A percentile compares a stretch with the other conserved stretches of the same genome.
Evolutionary conservation across 1,139 yeast species (phyloP).

Genomic region (Debaryomyces udenii): DNA sequence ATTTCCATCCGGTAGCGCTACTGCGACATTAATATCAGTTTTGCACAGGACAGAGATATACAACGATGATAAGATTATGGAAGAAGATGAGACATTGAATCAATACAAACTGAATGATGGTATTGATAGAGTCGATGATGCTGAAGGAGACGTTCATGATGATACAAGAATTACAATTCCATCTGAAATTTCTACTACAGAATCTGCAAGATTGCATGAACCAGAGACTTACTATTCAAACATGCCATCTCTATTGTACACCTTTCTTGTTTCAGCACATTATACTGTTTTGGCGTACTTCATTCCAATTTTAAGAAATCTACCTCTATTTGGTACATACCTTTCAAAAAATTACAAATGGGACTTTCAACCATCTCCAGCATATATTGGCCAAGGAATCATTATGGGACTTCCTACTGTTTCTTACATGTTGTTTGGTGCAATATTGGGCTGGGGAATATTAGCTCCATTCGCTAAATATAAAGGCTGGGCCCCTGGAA

Average conservation of each 20-base stretch:
- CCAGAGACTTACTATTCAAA: conserved; percentile 50
- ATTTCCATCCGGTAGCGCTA: conserved; percentile 95
- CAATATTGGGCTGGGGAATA: conserved; percentile 88
- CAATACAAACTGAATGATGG: neutral
- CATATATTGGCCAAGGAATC: conserved; percentile 95
- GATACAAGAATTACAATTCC: conserved; percentile 1
- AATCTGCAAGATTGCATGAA: conserved; percentile 19
- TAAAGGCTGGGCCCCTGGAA: conserved; percentile 87
- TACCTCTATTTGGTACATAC: conserved; percentile 75
- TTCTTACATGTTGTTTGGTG: conserved; percentile 87
- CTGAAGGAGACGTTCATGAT: neutral
- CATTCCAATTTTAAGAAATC: conserved; percentile 62
- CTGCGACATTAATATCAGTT: conserved; percentile 89
- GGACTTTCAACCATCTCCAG: conserved; percentile 95
- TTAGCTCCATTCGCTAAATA: conserved; percentile 77
- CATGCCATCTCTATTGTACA: conserved; percentile 54
- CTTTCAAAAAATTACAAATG: conserved; percentile 75
- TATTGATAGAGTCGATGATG: neutral
- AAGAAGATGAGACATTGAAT: conserved; percentile 1
- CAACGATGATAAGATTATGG: conserved; percentile 34
- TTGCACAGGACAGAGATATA: conserved; percentile 69
- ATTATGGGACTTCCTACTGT: conserved; percentile 96
- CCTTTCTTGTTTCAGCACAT: conserved; percentile 69
- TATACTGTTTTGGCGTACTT: conserved; percentile 77
- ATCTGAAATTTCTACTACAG: conserved; percentile 2